These are phyloP conservation scores for Aspergillus homomorphus DNA, from an alignment of 495 filamentous ascomycete species.

Conservation along the genomic window DNA sequence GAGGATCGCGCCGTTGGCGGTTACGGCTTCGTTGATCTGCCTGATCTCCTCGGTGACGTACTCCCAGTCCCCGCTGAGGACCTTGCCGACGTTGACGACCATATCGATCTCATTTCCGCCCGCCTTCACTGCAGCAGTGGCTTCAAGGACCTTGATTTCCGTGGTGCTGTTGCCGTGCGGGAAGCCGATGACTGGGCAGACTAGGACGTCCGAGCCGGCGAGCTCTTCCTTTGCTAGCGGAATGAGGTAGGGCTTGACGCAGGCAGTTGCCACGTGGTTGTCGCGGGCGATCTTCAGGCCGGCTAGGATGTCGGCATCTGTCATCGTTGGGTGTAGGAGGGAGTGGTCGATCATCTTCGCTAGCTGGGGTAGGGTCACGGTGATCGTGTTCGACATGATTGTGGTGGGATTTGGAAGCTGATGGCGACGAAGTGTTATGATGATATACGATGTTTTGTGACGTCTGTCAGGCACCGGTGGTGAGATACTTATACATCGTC, in stretches of 20 bases:
- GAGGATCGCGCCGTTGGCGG: slow-evolving; percentile 37
- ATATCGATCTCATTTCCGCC: slow-evolving; percentile 57
- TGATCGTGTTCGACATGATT: slow-evolving; percentile 26
- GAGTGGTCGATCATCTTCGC: slow-evolving; percentile 61
- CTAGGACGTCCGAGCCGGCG: slow-evolving; percentile 42
- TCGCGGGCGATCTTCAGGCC: slow-evolving; percentile 48
- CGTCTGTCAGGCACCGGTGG: no score
- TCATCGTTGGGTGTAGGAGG: slow-evolving; percentile 58
- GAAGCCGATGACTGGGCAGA: slow-evolving; percentile 58
- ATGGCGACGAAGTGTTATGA: no score
- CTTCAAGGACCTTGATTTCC: slow-evolving; percentile 51
- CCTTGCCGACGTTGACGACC: slow-evolving; percentile 58
- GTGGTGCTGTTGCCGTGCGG: slow-evolving; percentile 57
- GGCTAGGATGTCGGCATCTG: slow-evolving; percentile 48
- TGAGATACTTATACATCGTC: no score
- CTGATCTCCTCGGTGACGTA: slow-evolving; percentile 51
- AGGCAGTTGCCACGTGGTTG: slow-evolving; percentile 52
- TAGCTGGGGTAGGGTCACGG: slow-evolving; percentile 49
- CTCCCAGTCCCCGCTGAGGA: slow-evolving; percentile 52
- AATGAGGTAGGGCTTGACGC: slow-evolving; percentile 54
- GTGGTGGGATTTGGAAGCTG: neutral
- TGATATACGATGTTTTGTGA: no score
- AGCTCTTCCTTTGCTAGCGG: slow-evolving; percentile 45
- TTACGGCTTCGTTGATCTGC: slow-evolving; percentile 46
- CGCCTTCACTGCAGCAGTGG: slow-evolving; percentile 40